Base-by-base conservation (phyloP, 2,329 filamentous ascomycete genomes). In the Pyrenochaeta sp. region DNA sequence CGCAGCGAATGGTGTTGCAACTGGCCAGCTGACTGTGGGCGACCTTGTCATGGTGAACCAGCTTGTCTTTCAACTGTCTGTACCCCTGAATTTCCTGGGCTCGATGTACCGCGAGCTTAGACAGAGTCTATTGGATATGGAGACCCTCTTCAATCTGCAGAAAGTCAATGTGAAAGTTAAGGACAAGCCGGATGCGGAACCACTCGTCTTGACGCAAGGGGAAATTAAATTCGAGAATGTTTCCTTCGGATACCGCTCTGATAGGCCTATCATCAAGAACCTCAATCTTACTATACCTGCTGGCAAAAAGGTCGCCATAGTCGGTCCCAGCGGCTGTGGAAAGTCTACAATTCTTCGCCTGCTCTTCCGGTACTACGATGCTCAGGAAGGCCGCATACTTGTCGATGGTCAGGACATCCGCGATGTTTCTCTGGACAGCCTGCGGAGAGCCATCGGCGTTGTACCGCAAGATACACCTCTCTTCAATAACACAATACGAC, bases 41-140 rank as follows among this genome's bases (percentile, higher is more conserved):
- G 96, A 99, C 73, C 83, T 99, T 29, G 95, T 99, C 72, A 96
- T 99, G 91, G 92, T 99, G 64, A 99, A 99, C 75, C 95, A 98
- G 80, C 87, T 99, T 15, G 93, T 99, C 54, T 99, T 99, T 78
- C 95, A 99, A 78, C 87, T 99, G 5, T 97, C 92, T 0, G 92
- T 99, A 3, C 95, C 95, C 0, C 84, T 99, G 55, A 99, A 99
- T 81, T 99, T 99, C 77, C 82, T 99, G 3, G 95, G 95, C n/a
- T 96, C 92, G 12, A 94, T 99, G 11, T 99, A 99, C 75, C 90
- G 95, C 65, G 95, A 99, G 78, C 84, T 99, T 48, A 86, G 95
- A 50, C 95, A 99, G 78, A 97, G 92, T 18, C 82, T 99, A 39
- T 82, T 99, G 30, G 96, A 99, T 74, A 99, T 99, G 95, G 95